Conservation (phyloP, 2,329 filamentous ascomycete genomes). For the Penicillium sp. region DNA sequence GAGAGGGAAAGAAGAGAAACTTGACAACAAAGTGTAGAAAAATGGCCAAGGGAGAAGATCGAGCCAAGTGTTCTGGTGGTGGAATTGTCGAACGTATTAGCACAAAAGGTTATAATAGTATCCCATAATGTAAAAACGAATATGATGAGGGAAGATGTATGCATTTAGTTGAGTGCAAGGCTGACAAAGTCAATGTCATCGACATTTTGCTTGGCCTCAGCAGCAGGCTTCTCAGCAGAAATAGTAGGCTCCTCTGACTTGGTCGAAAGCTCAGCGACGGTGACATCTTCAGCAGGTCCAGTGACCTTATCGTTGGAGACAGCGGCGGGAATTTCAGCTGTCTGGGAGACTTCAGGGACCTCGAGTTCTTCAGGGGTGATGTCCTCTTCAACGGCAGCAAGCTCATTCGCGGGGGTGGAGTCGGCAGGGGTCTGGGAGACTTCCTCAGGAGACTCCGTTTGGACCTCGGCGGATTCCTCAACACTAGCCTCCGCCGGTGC, state of each 20-base stretch:
- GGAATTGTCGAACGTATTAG: conserved; percentile 14
- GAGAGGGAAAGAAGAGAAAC: background rate
- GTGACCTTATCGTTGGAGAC: conserved; percentile 40
- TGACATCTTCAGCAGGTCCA: conserved; percentile 44
- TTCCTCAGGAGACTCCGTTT: conserved; percentile 12
- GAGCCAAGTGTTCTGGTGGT: background rate
- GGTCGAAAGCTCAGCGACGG: background rate
- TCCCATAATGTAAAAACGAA: conserved; percentile 8
- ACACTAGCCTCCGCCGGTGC: background rate
- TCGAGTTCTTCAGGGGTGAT: background rate
- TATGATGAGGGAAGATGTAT: background rate
- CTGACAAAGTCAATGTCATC: conserved; percentile 29
- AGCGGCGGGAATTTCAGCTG: background rate
- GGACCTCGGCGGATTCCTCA: background rate
- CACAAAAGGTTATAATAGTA: conserved; percentile 13
- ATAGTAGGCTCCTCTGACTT: conserved; percentile 2
- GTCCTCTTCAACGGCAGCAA: conserved; percentile 4
- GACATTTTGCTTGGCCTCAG: conserved; percentile 17
- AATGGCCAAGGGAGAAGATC: background rate
- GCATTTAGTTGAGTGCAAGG: conserved; percentile 23
- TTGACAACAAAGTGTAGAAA: background rate
- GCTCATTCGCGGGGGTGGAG: background rate
- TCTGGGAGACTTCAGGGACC: background rate
- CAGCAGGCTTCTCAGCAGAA: conserved; percentile 4
- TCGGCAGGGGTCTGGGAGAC: conserved; percentile 6